Evolutionary conservation across 164 flowering plant species (phyloP), one percentile per base, ranked within the genome.

Genomic region (Saururus chinensis): DNA sequence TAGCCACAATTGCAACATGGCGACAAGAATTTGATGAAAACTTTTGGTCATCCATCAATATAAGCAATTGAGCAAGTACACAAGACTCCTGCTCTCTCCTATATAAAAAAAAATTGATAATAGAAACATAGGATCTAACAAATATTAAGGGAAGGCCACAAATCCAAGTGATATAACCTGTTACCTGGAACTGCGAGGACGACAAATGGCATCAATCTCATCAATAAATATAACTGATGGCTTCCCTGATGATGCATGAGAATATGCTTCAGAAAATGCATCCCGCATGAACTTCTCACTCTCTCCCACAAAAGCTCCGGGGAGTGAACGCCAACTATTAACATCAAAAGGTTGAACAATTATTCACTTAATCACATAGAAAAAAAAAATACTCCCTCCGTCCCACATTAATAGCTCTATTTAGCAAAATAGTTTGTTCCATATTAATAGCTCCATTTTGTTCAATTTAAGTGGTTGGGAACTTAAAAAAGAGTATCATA

Each of bases 141-240:
- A 19, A 40, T 12, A 45, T 56, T 7, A 45, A 42, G 40, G 19
- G 23, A 62, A 2, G 6, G 19, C 35, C 19, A 37, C 19, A 1
- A 9, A 16, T 20, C 23, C 17, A 35, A 51, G 1, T 45, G 9
- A 41, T 52, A 40, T 42, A 25, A 41, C 41, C 37, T 26, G 10
- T 48, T 77, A 88, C 97, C 91, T 78, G 20, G 89, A 83, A 72
- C 84, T 80, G 53, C 92, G 92, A 53, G 82, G 92, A 68, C 95
- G 95, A 68, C 97, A 93, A 1, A 93, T 70, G 25, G 80, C 95
- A 79, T 95, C 97, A 42, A 95, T 91, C 77, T 95, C 99, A 76
- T 90, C 96, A 17, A 95, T 82, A 66, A 95, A 95, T 53, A 91
- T 74, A 63, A 95, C 88, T 0, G 93, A 83, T 40, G 97, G 99